Evolutionary conservation across 805 yeast genomes (phyloP).

Genomic region (Candida namnaoensis): DNA sequence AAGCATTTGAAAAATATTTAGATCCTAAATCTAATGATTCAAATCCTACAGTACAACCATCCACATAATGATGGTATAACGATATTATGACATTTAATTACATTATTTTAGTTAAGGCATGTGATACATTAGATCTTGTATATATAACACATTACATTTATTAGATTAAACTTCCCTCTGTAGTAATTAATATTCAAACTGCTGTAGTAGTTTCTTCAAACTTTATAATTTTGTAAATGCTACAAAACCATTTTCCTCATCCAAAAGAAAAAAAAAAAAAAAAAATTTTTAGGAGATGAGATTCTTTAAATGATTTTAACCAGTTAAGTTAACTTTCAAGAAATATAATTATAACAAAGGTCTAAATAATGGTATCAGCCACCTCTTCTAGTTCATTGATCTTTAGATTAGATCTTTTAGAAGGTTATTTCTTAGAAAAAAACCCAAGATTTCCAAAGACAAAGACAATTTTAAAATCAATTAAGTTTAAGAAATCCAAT

Average conservation of each 20-base stretch:
- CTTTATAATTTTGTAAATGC: too few relatives aligned
- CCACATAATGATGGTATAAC: not conserved
- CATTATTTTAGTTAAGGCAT: not conserved
- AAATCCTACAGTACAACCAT: not conserved
- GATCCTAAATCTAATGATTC: constrained; percentile 24
- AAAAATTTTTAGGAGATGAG: too few relatives aligned
- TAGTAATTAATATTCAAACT: too few relatives aligned
- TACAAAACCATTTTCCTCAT: too few relatives aligned
- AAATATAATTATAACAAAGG: too few relatives aligned
- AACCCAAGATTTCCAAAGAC: constrained; percentile 43
- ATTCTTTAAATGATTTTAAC: too few relatives aligned
- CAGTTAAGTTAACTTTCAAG: too few relatives aligned
- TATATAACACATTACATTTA: not conserved
- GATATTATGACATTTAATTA: too few relatives aligned
- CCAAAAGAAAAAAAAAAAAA: too few relatives aligned
- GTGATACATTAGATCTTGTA: not conserved
- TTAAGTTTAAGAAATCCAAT: constrained; percentile 23
- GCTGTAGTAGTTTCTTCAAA: too few relatives aligned
- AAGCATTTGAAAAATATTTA: constrained; percentile 84
- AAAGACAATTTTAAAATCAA: constrained; percentile 27
- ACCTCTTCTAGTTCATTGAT: not conserved
- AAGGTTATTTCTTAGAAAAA: constrained; percentile 33
- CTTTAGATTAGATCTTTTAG: constrained; percentile 42
- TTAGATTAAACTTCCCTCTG: too few relatives aligned
- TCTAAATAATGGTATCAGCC: too few relatives aligned